phyloP scores from a whole-genome alignment of 1,284 basidiomycete genomes.

The Trametes versicolor region DNA sequence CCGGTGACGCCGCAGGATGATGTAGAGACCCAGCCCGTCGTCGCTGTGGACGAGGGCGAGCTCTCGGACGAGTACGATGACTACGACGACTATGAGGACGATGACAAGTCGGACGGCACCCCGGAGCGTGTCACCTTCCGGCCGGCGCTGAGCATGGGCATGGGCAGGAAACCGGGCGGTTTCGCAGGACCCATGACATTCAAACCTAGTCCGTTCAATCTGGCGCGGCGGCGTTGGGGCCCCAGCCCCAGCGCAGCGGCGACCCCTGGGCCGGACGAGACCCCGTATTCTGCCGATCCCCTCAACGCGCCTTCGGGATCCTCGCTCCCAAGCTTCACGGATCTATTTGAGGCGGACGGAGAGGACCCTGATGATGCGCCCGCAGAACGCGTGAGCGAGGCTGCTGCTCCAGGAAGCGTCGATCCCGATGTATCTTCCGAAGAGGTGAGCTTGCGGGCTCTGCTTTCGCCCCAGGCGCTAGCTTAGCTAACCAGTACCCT shows the following conservation, averaged over 20 bases:
- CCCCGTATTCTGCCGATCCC: slow-evolving; percentile 30
- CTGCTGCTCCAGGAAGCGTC: slow-evolving; percentile 25
- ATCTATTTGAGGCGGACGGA: slow-evolving; percentile 32
- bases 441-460: slow-evolving; percentile 31
- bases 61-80: slow-evolving; percentile 22
- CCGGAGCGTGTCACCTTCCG: slow-evolving; percentile 42
- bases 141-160: slow-evolving; percentile 35
- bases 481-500: slow-evolving; percentile 28
- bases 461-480: slow-evolving; percentile 17
- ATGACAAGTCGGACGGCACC: slow-evolving; percentile 47
- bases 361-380: slow-evolving; percentile 25
- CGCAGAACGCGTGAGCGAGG: slow-evolving; percentile 7
- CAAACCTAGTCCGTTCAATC: slow-evolving; percentile 63
- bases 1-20: slow-evolving; percentile 39
- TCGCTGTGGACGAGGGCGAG: slow-evolving; percentile 26
- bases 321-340: slow-evolving; percentile 43
- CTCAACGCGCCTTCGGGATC: slow-evolving; percentile 23
- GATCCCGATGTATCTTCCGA: slow-evolving; percentile 33
- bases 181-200: slow-evolving; percentile 45
- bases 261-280: slow-evolving; percentile 32
- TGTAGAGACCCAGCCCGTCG: slow-evolving; percentile 17
- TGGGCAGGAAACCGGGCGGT: slow-evolving; percentile 21
- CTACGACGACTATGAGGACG: slow-evolving; percentile 40
- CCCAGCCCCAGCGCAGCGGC: slow-evolving; percentile 31
- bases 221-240: slow-evolving; percentile 63